A percentile compares a stretch with the other conserved stretches of the same genome.
These are phyloP conservation scores for Penicillium ochrochloron DNA, from an alignment of 495 filamentous ascomycete species.

Conservation along the genomic window DNA sequence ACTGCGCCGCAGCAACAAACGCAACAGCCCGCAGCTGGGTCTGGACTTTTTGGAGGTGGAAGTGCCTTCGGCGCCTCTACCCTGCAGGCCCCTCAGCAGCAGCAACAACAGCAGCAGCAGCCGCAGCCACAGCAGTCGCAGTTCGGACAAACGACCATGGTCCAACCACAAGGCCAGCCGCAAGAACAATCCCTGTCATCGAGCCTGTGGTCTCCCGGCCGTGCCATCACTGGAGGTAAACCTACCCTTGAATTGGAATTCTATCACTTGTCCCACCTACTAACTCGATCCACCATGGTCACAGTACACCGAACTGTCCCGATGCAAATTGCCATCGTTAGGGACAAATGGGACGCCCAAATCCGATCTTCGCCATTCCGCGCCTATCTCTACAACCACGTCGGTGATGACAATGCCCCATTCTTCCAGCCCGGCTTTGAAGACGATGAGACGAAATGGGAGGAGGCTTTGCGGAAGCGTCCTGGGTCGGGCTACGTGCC, in stretches of 20 bases:
- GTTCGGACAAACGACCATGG: conserved; percentile 37
- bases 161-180: conserved; percentile 40
- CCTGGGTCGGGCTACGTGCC: conserved; percentile 79
- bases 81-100: conserved; percentile 25
- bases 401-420: conserved; percentile 75
- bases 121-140: conserved; percentile 43
- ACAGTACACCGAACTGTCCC: conserved; percentile 75
- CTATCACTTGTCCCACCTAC: not conserved
- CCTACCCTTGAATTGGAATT: not conserved
- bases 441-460: conserved; percentile 88
- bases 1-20: conserved; percentile 39
- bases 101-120: conserved; percentile 29
- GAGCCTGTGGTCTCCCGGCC: conserved; percentile 55
- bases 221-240: conserved; percentile 51
- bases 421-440: conserved; percentile 77
- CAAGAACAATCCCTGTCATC: conserved; percentile 46
- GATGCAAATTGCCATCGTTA: conserved; percentile 79
- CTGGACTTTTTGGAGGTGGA: conserved; percentile 30
- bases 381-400: conserved; percentile 92
- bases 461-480: conserved; percentile 85
- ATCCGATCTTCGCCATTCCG: conserved; percentile 78
- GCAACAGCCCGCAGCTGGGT: conserved; percentile 41
- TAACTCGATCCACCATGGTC: conserved; percentile 14
- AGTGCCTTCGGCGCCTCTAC: conserved; percentile 29
- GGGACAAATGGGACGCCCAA: conserved; percentile 81